Evolutionary conservation across 1,284 basidiomycete genomes (phyloP), one percentile per base, ranked within the genome.

Genomic region (Microbotryum silenes-acaulis): DNA sequence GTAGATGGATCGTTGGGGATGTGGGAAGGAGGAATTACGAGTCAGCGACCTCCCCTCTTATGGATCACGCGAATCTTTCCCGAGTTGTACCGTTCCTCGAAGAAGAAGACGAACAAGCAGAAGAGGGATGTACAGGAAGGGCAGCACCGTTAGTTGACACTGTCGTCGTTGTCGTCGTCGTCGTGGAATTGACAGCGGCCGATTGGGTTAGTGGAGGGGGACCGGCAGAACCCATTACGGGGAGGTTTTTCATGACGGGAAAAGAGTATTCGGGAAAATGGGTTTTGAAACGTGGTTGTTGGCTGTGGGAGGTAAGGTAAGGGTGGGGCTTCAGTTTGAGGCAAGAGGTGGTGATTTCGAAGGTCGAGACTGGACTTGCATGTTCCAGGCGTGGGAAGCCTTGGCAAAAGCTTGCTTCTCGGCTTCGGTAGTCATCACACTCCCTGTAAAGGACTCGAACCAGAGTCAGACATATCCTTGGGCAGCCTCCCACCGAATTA

Each of bases 231-330:
- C 64, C 66, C 72, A 72, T 72, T 21, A 70, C 69, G 9, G 72
- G 72, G 25, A 69, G 42, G 55, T 66, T 58, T n/a, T 47, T 49
- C 57, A 64, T 57, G 14, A 44, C 51, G 14, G 60, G 21, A 3
- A 6, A 23, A 14, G 64, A 62, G 51, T 72, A 72, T 14, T 72
- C 72, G 8, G 70, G 66, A 51, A 72, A 72, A 29, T 71, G 60
- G 23, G 63, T 59, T 37, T 59, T 62, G 63, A 72, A 72, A 33
- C 71, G 71, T 14, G 68, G 60, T 20, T 72, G 68, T 23, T 59
- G 48, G 14, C 67, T 57, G 54, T 65, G 51, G 5, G 51, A 51
- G 31, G 27, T 27, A 6, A 25, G 27, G 47, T 14, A 12, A 21
- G 18, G 47, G 18, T 4, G 16, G 27, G 20, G 21, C 0, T 25